Evolutionary conservation across 2,329 filamentous ascomycete genomes (phyloP).

Genomic region (Emergomyces africanus): DNA sequence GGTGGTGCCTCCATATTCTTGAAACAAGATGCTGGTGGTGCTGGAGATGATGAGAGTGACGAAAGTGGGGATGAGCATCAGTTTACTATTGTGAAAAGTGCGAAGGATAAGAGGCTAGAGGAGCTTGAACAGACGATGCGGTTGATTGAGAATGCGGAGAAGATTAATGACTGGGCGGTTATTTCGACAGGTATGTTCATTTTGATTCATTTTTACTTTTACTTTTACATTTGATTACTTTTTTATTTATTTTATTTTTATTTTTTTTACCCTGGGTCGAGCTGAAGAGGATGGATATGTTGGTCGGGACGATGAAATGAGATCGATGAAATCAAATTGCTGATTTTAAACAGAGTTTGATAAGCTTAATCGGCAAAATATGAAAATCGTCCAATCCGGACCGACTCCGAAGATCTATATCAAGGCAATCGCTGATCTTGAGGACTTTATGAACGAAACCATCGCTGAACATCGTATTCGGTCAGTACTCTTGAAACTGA

Average conservation of each 20-base stretch:
- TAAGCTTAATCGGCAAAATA: conserved; percentile 77
- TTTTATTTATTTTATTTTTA: not conserved
- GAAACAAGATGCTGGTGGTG: conserved; percentile 36
- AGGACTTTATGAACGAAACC: conserved; percentile 88
- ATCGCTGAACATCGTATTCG: conserved; percentile 70
- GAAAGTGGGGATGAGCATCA: conserved; percentile 76
- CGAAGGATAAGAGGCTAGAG: conserved; percentile 93
- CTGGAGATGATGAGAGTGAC: conserved; percentile 54
- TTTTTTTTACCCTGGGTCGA: not conserved
- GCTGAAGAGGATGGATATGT: not conserved
- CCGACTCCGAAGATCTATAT: conserved; percentile 84
- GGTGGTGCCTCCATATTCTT: conserved; percentile 74
- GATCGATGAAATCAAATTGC: conserved; percentile 1
- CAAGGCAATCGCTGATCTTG: conserved; percentile 82
- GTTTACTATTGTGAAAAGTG: conserved; percentile 82
- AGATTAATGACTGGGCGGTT: conserved; percentile 94
- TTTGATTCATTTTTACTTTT: too few relatives aligned
- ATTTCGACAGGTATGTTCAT: conserved; percentile 64
- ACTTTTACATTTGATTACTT: not conserved
- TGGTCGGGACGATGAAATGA: not conserved
- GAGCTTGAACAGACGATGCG: conserved; percentile 84
- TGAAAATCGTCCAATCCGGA: conserved; percentile 63
- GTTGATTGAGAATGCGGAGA: conserved; percentile 89
- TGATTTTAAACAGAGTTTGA: conserved; percentile 58
- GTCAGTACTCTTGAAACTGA: conserved; percentile 14